Base-by-base conservation (phyloP, 768 basidiomycete genomes). In the Collybia sp. region DNA sequence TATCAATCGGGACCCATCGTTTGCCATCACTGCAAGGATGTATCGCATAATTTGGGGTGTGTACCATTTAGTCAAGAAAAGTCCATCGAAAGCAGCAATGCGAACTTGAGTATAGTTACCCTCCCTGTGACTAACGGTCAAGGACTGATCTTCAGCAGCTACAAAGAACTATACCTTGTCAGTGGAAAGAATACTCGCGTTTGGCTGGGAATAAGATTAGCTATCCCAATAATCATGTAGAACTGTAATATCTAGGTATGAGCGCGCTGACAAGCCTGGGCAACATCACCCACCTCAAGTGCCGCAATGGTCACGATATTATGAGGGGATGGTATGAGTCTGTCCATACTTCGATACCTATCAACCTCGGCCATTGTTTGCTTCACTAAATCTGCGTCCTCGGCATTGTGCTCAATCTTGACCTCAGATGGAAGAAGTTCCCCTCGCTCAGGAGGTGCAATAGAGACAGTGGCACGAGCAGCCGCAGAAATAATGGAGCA, bases 61-160 rank as follows among this genome's bases (percentile, higher is more conserved):
- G 61, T 91, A 85, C 92, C 93, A 87, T 66, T 92, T 85, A 47
- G 86, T 86, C 61, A 93, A 68, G 73, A 95, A 85, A 9, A 98
- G 75, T 30, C 91, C 89, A 64, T 99, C 96, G 55, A 99, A 96
- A 3, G 96, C 95, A 3, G 89, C 84, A 38, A 92, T 78, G 39
- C 96, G 85, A 38, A 99, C 89, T 59, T 90, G 86, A 2, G 85
- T 85, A 55, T 87, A 93, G 59, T 97, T 96, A 34, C 95, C 96
- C 66, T 96, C 93, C 18, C 94, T 94, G 38, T 39, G 47, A 55
- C n/a, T 58, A 42, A 43, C 12, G 45, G 15, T n/a, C n/a, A 25
- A 25, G 25, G 8, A 3, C 25, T 25, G 25, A 25, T 25, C 8
- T 8, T 19, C 20, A 15, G n/a, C 33, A 45, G 35, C 18, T 16